Percentiles rank a stretch among this genome's conserved stretches.
phyloP scores from a whole-genome alignment of 2,329 filamentous ascomycete species.

The Coniochaeta hoffmannii region DNA sequence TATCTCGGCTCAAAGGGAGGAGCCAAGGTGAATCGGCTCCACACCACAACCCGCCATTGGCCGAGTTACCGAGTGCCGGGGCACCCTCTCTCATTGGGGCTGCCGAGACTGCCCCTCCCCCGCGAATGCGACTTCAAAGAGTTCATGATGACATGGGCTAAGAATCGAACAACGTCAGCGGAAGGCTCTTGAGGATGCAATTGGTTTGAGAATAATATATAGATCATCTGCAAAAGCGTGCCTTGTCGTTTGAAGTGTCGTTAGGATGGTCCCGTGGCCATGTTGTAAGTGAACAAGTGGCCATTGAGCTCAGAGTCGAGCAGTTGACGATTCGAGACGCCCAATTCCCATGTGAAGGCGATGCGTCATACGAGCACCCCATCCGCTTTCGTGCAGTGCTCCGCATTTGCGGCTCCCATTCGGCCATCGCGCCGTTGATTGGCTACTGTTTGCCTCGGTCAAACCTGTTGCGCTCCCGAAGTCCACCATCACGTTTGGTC shows the following conservation, averaged over 20 bases:
- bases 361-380: constrained; percentile 1
- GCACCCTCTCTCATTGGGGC: constrained; percentile 4
- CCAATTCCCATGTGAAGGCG: constrained; percentile 2
- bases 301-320: not conserved
- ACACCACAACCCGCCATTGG: constrained; percentile 31
- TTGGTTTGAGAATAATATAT: not conserved
- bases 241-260: no score
- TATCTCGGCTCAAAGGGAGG: constrained; percentile 29
- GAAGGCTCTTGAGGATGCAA: not conserved
- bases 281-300: no score
- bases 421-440: not conserved
- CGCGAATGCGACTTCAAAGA: not conserved
- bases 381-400: not conserved
- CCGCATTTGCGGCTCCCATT: not conserved
- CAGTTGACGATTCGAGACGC: not conserved
- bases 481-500: not conserved
- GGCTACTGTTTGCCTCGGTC: not conserved
- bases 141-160: not conserved
- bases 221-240: no score
- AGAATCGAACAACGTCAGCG: not conserved
- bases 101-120: not conserved
- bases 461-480: not conserved
- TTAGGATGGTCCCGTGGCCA: no score
- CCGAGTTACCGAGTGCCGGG: constrained; percentile 34
- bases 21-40: constrained; percentile 11